Conservation (phyloP, 2,329 filamentous ascomycete species). For the Exophiala calicioides region DNA sequence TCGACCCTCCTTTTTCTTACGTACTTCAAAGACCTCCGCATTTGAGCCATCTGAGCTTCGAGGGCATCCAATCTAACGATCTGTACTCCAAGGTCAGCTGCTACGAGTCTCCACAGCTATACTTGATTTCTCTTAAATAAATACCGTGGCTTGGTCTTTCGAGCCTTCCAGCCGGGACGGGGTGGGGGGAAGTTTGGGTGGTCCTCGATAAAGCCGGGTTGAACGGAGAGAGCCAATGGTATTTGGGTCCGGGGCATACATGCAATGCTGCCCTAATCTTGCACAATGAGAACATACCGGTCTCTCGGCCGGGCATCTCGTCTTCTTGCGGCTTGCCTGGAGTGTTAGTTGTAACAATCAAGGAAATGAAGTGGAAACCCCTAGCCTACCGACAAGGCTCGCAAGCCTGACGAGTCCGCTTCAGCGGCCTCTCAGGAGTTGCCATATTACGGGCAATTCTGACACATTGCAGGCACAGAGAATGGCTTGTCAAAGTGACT, state of each 20-base stretch:
- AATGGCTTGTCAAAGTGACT: too few relatives aligned
- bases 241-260: slow-evolving; percentile 27
- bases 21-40: slow-evolving; percentile 11
- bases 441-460: too few relatives aligned
- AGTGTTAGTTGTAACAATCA: background rate
- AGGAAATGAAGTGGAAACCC: background rate
- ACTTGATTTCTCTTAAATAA: background rate
- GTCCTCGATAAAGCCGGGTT: background rate
- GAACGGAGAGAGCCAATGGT: slow-evolving; percentile 1
- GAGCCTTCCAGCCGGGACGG: background rate
- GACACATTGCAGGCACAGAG: too few relatives aligned
- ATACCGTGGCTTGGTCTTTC: slow-evolving; percentile 11
- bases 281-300: slow-evolving; percentile 38
- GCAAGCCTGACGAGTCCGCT: slow-evolving; percentile 33
- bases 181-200: background rate
- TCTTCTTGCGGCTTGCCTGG: slow-evolving; percentile 36
- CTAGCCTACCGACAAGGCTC: slow-evolving; percentile 37
- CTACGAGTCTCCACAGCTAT: background rate
- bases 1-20: background rate
- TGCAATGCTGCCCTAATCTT: slow-evolving; percentile 36
- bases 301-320: slow-evolving; percentile 37
- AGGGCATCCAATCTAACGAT: slow-evolving; percentile 13
- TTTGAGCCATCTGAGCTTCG: slow-evolving; percentile 9
- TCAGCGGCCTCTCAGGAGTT: slow-evolving; percentile 1
- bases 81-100: slow-evolving; percentile 12